phyloP scores from a whole-genome alignment of 1,139 yeast species.

The Zygoascus sp. region DNA sequence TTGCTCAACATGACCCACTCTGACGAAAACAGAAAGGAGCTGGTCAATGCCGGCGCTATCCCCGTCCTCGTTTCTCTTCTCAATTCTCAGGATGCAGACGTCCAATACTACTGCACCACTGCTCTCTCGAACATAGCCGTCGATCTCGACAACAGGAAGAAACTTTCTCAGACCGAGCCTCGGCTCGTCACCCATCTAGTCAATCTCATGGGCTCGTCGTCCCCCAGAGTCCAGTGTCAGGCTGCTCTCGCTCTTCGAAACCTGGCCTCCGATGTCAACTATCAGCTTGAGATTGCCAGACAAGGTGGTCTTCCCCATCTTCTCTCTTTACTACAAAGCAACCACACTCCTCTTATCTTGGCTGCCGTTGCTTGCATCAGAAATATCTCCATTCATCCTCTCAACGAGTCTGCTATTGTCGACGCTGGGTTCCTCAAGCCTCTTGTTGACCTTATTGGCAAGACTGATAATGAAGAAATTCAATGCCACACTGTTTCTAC shows the following conservation, averaged over 20 bases:
- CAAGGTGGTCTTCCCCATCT: conserved; percentile 94
- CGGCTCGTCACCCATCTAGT: conserved; percentile 84
- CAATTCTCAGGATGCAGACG: conserved; percentile 88
- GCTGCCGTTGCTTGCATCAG: conserved; percentile 98
- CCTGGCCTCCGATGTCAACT: conserved; percentile 85
- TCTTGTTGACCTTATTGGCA: conserved; percentile 76
- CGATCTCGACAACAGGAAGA: conserved; percentile 84
- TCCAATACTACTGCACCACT: conserved; percentile 96
- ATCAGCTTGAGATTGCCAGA: conserved; percentile 91
- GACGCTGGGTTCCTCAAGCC: conserved; percentile 96
- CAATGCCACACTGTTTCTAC: conserved; percentile 98
- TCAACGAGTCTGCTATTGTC: conserved; percentile 89
- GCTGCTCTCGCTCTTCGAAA: conserved; percentile 95
- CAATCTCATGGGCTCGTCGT: conserved; percentile 81
- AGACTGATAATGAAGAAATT: conserved; percentile 86
- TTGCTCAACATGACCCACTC: conserved; percentile 96
- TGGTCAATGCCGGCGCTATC: conserved; percentile 96
- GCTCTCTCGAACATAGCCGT: conserved; percentile 96
- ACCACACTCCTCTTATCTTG: conserved; percentile 85
- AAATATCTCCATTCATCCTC: conserved; percentile 92
- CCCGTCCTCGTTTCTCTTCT: conserved; percentile 91
- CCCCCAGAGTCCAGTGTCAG: conserved; percentile 94
- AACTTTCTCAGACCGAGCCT: conserved; percentile 90
- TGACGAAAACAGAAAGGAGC: conserved; percentile 91
- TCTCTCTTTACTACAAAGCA: conserved; percentile 79